A percentile compares a stretch with the other conserved stretches of the same genome.
Conservation (phyloP, 2,329 filamentous ascomycete species). For the Whalleya microplaca region DNA sequence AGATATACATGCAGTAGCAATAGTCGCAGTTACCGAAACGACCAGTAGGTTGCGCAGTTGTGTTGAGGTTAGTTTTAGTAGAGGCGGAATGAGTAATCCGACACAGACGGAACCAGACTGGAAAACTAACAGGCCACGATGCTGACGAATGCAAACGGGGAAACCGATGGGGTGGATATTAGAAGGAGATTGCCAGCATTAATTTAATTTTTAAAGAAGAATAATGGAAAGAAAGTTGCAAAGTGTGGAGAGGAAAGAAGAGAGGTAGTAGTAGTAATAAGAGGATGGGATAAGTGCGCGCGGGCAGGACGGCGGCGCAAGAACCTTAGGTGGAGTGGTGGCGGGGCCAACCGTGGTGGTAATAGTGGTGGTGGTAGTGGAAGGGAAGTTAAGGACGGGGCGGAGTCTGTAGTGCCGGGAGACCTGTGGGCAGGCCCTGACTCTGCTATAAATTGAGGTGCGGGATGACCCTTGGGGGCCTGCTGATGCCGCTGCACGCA, state of each 20-base stretch:
- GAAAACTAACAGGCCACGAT: slow-evolving; percentile 3
- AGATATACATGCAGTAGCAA: not conserved
- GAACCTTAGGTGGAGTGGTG: slow-evolving; percentile 31
- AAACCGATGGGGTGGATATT: slow-evolving; percentile 2
- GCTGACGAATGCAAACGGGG: slow-evolving; percentile 9
- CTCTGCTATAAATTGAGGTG: slow-evolving; percentile 30
- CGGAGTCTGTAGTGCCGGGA: slow-evolving; percentile 33
- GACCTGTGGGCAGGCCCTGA: slow-evolving; percentile 12
- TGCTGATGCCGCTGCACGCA: not conserved
- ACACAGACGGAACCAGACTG: slow-evolving; percentile 6
- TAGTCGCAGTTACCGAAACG: not conserved
- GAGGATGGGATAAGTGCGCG: slow-evolving; percentile 25
- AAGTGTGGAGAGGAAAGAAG: slow-evolving; percentile 16
- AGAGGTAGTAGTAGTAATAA: slow-evolving; percentile 29
- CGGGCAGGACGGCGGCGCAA: slow-evolving; percentile 27
- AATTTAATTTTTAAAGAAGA: slow-evolving; percentile 6
- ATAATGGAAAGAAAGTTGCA: slow-evolving; percentile 15
- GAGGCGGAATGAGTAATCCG: not conserved
- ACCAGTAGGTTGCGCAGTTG: not conserved
- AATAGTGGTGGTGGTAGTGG: slow-evolving; percentile 12
- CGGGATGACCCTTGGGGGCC: slow-evolving; percentile 33
- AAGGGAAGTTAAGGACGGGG: slow-evolving; percentile 8
- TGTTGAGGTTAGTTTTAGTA: not conserved
- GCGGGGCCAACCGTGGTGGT: slow-evolving; percentile 30
- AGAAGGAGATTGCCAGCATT: slow-evolving; percentile 3